Evolutionary conservation across 2,329 filamentous ascomycete species (phyloP).

Genomic region (Aspergillus floridensis): DNA sequence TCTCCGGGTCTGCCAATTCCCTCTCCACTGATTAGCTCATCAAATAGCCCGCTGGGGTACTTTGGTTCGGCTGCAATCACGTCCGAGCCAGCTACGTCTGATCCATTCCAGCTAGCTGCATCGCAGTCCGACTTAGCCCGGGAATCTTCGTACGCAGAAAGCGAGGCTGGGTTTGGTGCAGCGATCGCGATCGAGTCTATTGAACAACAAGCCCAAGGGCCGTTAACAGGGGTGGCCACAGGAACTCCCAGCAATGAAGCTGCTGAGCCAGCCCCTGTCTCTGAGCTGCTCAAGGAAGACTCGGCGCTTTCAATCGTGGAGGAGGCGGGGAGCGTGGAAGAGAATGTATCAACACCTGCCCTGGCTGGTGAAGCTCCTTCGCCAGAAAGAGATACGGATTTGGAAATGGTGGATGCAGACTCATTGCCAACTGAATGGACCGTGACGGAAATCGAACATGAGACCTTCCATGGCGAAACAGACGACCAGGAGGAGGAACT

Average conservation of each 20-base stretch:
- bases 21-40: slow-evolving; percentile 36
- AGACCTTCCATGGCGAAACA: neutral
- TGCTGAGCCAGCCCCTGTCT: neutral
- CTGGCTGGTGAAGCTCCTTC: neutral
- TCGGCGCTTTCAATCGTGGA: neutral
- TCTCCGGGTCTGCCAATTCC: slow-evolving; percentile 42
- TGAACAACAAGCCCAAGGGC: neutral
- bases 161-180: neutral
- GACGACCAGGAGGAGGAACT: neutral
- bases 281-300: neutral
- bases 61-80: slow-evolving; percentile 26
- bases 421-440: neutral
- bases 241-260: neutral
- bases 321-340: neutral
- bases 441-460: neutral
- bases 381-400: neutral
- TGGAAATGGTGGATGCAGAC: neutral
- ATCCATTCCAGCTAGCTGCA: slow-evolving; percentile 9
- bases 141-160: neutral
- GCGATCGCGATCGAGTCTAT: neutral
- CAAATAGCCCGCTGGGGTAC: slow-evolving; percentile 28
- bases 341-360: neutral
- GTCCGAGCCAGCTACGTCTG: slow-evolving; percentile 12
- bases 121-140: slow-evolving; percentile 1
- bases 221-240: neutral